Evolutionary conservation across 352 stramenopile genomes (phyloP).

Genomic region (Phytopythium sindhum): DNA sequence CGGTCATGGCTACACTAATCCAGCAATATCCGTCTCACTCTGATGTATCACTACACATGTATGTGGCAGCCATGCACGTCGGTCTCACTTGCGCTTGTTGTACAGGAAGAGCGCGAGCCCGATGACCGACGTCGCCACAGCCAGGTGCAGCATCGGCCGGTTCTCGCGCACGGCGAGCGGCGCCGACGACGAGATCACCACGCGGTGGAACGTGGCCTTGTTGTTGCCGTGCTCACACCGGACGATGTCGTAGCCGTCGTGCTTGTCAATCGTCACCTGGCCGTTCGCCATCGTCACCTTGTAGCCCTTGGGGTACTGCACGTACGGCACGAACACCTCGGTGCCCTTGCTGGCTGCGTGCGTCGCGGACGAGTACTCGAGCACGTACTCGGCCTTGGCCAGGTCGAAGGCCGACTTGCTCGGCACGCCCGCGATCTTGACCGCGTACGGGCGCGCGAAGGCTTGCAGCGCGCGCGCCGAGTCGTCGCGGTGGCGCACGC

Average conservation of each 20-base stretch:
- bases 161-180: constrained; percentile 5
- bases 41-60: no score
- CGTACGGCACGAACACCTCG: constrained; percentile 73
- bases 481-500: constrained; percentile 28
- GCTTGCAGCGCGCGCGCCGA: constrained; percentile 46
- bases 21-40: no score
- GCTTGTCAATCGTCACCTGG: constrained; percentile 32
- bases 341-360: constrained; percentile 24
- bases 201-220: constrained; percentile 24
- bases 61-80: neutral
- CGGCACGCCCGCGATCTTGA: constrained; percentile 62
- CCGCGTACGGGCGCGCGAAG: constrained; percentile 66
- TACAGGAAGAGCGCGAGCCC: constrained; percentile 3
- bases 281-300: constrained; percentile 30
- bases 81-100: constrained; percentile 5
- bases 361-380: constrained; percentile 46
- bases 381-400: constrained; percentile 44
- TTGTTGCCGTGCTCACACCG: constrained; percentile 28
- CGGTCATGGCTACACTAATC: no score
- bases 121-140: constrained; percentile 2
- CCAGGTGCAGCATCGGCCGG: constrained; percentile 5
- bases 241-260: constrained; percentile 48
- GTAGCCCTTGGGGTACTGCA: constrained; percentile 72
- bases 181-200: constrained; percentile 21
- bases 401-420: constrained; percentile 58